phyloP scores from a whole-genome alignment of 371 early-diverging fungal genomes.

The Rhizomucor miehei region DNA sequence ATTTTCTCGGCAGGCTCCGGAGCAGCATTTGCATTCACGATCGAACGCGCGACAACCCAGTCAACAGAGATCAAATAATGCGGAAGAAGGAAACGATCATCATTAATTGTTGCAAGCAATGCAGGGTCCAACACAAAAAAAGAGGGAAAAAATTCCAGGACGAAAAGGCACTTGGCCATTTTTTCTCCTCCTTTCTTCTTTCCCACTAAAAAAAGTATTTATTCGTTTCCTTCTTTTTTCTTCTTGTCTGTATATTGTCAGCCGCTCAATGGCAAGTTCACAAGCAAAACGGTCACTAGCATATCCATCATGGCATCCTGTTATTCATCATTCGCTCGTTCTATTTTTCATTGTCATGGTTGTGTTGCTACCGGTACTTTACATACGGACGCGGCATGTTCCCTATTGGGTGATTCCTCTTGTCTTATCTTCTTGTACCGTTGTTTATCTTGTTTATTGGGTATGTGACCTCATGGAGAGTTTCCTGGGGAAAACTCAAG shows the following conservation, averaged over 20 bases:
- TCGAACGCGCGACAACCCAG: background rate
- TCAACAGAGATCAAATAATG: too few relatives aligned
- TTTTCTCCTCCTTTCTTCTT: conserved; percentile 5
- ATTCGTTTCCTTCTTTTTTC: background rate
- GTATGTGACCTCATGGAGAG: conserved; percentile 3
- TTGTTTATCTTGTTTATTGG: conserved; percentile 15
- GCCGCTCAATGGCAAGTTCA: background rate
- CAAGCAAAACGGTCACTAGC: too few relatives aligned
- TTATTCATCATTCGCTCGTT: conserved; percentile 17
- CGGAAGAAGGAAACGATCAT: too few relatives aligned
- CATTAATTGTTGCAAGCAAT: too few relatives aligned
- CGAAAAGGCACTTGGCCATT: too few relatives aligned
- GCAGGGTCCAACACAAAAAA: background rate
- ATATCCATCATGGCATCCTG: conserved; percentile 11
- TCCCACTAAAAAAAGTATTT: background rate
- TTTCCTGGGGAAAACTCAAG: background rate
- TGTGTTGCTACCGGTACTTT: conserved; percentile 12
- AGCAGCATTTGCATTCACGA: background rate
- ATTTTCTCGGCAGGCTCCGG: conserved; percentile 1
- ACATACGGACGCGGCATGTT: conserved; percentile 13
- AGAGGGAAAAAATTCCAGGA: background rate
- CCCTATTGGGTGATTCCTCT: conserved; percentile 14
- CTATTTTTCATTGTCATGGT: conserved; percentile 14
- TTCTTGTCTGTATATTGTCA: background rate
- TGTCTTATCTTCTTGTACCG: conserved; percentile 7